Evolutionary conservation across 805 yeast species (phyloP).

Genomic region (Jamesozyma rosinii): DNA sequence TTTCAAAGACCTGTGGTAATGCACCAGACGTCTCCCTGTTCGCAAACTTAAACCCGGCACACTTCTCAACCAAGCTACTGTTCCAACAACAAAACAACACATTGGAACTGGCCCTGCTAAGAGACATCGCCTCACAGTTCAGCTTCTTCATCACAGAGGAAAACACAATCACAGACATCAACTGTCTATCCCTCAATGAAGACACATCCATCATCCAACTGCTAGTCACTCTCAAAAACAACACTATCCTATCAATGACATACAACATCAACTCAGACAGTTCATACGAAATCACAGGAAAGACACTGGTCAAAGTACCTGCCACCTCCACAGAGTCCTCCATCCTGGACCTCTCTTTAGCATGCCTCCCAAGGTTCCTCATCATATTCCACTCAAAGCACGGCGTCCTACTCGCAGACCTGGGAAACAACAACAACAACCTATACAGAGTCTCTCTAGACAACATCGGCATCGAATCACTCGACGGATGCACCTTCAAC

Average conservation of each 20-base stretch:
- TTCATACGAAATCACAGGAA: neutral
- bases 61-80: neutral
- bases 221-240: neutral
- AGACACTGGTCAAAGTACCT: neutral
- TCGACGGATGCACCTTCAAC: neutral
- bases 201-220: neutral
- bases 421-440: neutral
- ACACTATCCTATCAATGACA: neutral
- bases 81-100: neutral
- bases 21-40: neutral
- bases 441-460: neutral
- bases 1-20: neutral
- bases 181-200: neutral
- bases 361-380: neutral
- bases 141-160: neutral
- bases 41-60: neutral
- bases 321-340: neutral
- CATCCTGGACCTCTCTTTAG: neutral
- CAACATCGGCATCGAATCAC: neutral
- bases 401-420: constrained; percentile 1
- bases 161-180: neutral
- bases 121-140: neutral
- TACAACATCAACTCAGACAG: neutral
- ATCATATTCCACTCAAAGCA: constrained; percentile 1
- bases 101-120: neutral